Base-by-base conservation (phyloP, 805 yeast genomes). In the Cyberlindnera xishuangbannaensis region DNA sequence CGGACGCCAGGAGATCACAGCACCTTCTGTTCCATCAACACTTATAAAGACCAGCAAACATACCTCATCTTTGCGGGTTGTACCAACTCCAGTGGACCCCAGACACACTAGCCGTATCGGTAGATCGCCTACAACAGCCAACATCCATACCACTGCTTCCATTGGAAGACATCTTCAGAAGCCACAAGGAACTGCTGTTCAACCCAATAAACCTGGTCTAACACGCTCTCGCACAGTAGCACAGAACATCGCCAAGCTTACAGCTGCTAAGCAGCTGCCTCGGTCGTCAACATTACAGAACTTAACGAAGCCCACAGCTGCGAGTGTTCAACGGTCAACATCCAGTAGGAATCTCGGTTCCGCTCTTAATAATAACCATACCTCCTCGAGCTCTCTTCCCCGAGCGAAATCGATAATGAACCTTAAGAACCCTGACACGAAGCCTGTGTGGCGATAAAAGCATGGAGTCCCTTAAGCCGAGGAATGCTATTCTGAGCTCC, bases 321-420 rank as follows among this genome's bases (percentile, higher is more conserved):
- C 55, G 4, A 47, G 50, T 25, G 11, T 47, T 4, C 47, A 48
- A 7, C 43, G 41, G 25, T 41, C 52, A 1, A 27, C 40, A 12
- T 43, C 52, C 2, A 34, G 31, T 10, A 42, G 31, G 24, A 39
- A 42, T 25, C 15, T 44, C 21, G 34, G 27, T 8, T 37, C 35
- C 18, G 18, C 33, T 7, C n/a, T 32, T 15, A 27, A 42, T 20
- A 26, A 36, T 35, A 25, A 27, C n/a, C 24, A 25, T 1, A 24
- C 40, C 1, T 5, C 28, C 25, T 17, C 17, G 28, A 20, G 27
- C 17, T 20, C 27, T 3, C 17, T 39, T 2, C 33, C 46, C 21
- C 19, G 41, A 15, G 11, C 37, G 4, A 38, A 26, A 23, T 36
- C 47, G 2, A 25, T 31, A 4, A 30, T 34, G 36, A 38, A 33